Percentiles rank a stretch among this genome's conserved stretches.
These are phyloP conservation scores for Echinochloa phyllopogon DNA, from an alignment of 176 grass and related monocot genomes.

Conservation along the genomic window DNA sequence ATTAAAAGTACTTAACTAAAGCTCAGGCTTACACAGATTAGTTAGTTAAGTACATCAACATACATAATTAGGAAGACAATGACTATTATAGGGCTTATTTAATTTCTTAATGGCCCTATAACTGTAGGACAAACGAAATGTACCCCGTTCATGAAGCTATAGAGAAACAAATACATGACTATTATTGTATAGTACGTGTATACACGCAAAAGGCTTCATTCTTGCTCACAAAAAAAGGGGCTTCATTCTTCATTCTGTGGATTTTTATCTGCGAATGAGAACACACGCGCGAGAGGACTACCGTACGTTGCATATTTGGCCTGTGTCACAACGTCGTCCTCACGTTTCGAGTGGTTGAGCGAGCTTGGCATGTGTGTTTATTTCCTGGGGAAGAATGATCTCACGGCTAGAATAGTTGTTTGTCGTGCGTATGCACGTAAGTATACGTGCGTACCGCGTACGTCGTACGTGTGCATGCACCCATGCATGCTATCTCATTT, in stretches of 20 bases:
- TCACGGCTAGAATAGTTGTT: not conserved
- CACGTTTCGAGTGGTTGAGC: conserved; percentile 20
- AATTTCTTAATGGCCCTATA: not conserved
- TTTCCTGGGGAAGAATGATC: not conserved
- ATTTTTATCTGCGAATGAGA: not conserved
- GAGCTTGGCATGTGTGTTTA: not conserved
- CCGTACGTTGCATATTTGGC: not conserved
- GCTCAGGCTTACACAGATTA: not conserved
- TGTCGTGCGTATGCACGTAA: not conserved
- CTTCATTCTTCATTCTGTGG: not conserved
- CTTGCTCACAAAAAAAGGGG: too few species aligned
- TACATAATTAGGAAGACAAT: not conserved
- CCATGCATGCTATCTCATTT: not conserved
- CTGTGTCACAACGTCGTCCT: conserved; percentile 7
- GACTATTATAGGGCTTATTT: not conserved
- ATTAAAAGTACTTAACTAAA: not conserved
- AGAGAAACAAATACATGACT: too few species aligned
- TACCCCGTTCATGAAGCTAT: too few species aligned
- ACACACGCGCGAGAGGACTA: not conserved
- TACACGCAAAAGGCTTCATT: too few species aligned
- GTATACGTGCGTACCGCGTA: not conserved
- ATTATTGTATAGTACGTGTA: too few species aligned
- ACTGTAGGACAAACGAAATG: too few species aligned
- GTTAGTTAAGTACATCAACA: not conserved
- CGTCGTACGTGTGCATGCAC: not conserved